Evolutionary conservation across 768 basidiomycete species (phyloP).

Genomic region (Peribolospora baueri): DNA sequence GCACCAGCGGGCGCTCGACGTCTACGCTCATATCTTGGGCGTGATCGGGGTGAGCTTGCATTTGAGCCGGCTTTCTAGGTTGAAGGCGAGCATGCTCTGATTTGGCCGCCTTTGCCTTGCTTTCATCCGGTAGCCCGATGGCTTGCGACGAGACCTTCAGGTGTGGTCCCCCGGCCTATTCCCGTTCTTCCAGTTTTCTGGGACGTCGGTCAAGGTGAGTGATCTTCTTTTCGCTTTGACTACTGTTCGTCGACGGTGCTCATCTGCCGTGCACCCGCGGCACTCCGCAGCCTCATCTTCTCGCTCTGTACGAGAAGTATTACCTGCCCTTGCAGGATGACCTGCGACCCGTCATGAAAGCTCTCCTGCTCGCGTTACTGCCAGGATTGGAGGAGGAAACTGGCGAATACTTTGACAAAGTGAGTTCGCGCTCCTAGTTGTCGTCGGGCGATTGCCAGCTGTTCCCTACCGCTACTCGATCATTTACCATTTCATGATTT

Average conservation of each 20-base stretch:
- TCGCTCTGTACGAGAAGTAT: slow-evolving; percentile 76
- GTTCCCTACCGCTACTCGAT: not conserved
- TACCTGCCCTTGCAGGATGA: slow-evolving; percentile 63
- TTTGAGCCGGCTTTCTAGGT: too few relatives aligned
- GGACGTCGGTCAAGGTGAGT: slow-evolving; percentile 83
- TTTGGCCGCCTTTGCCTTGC: not conserved
- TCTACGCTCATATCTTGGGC: slow-evolving; percentile 70
- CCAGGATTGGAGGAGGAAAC: slow-evolving; percentile 96
- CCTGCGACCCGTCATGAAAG: slow-evolving; percentile 75
- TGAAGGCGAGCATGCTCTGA: too few relatives aligned
- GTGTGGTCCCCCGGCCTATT: slow-evolving; percentile 92
- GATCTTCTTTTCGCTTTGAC: not conserved
- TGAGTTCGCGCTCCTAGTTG: not conserved
- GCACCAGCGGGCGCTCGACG: slow-evolving; percentile 84
- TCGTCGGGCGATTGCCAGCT: not conserved
- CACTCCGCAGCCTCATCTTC: slow-evolving; percentile 41
- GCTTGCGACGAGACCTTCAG: slow-evolving; percentile 57
- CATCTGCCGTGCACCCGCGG: not conserved
- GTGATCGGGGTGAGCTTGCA: slow-evolving; percentile 51
- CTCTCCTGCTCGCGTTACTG: slow-evolving; percentile 72
- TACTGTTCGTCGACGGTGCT: not conserved
- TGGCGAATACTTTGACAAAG: slow-evolving; percentile 71
- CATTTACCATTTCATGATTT: not conserved
- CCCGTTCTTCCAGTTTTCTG: slow-evolving; percentile 95
- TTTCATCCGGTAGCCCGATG: slow-evolving; percentile 38